A percentile compares a stretch with the other conserved stretches of the same genome.
phyloP scores from a whole-genome alignment of 345 rosid species.

The Balakata baccata region DNA sequence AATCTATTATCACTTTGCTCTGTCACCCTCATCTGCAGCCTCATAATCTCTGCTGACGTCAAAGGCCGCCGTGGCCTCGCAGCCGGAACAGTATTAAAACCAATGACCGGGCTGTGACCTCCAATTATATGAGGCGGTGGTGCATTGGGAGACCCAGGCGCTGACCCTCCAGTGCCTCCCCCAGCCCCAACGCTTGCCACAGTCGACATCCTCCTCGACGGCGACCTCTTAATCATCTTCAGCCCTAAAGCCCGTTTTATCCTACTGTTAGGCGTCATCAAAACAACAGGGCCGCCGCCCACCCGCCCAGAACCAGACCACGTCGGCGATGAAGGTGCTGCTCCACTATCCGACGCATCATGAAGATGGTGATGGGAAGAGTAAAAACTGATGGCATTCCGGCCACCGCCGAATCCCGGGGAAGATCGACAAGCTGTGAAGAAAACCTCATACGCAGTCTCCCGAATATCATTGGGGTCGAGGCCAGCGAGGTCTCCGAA shows the following conservation, averaged over 20 bases:
- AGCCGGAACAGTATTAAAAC: slow-evolving; percentile 41
- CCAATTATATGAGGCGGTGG: slow-evolving; percentile 8
- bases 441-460: slow-evolving; percentile 83
- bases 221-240: slow-evolving; percentile 69
- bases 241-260: slow-evolving; percentile 72
- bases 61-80: slow-evolving; percentile 62
- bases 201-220: slow-evolving; percentile 60
- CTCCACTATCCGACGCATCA: slow-evolving; percentile 30
- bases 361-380: slow-evolving; percentile 33
- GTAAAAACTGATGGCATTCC: slow-evolving; percentile 60
- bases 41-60: slow-evolving; percentile 92
- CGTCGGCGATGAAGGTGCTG: slow-evolving; percentile 20
- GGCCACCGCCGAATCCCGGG: slow-evolving; percentile 72
- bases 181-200: slow-evolving; percentile 25
- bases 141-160: slow-evolving; percentile 51
- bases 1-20: slow-evolving; percentile 85
- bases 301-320: slow-evolving; percentile 17
- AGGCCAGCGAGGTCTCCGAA: slow-evolving; percentile 55
- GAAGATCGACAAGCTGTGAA: slow-evolving; percentile 83
- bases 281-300: slow-evolving; percentile 44
- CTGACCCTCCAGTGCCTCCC: slow-evolving; percentile 30
- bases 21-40: slow-evolving; percentile 85
- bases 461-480: slow-evolving; percentile 65
- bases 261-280: slow-evolving; percentile 65
- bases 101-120: slow-evolving; percentile 29